These are phyloP conservation scores for Conringia planisiliqua DNA, from an alignment of 345 rosid genomes.

Conservation along the genomic window DNA sequence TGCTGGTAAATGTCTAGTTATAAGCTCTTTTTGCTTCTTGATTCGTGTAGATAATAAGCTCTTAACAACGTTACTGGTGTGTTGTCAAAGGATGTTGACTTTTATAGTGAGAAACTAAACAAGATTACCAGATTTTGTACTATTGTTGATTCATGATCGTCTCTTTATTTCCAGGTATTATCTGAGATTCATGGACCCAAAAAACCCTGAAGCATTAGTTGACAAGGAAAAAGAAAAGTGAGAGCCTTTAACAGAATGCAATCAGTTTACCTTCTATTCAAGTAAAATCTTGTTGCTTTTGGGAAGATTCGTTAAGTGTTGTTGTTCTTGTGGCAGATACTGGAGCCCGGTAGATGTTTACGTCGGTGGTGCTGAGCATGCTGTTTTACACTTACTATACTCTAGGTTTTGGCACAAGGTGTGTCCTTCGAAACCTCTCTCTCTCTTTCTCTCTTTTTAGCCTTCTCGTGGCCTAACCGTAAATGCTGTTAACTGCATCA, in stretches of 20 bases:
- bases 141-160: constrained; percentile 4
- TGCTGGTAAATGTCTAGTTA: constrained; percentile 59
- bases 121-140: neutral
- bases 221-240: constrained; percentile 78
- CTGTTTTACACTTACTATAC: constrained; percentile 90
- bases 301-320: neutral
- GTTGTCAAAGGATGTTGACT: neutral
- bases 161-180: constrained; percentile 66
- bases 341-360: constrained; percentile 97
- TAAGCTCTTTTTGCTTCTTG: neutral
- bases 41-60: constrained; percentile 1
- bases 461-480: neutral
- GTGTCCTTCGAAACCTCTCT: neutral
- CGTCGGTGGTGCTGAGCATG: constrained; percentile 98
- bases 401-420: constrained; percentile 99
- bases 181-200: constrained; percentile 93
- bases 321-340: constrained; percentile 46
- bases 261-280: neutral
- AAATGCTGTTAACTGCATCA: constrained; percentile 18
- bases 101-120: neutral
- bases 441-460: neutral
- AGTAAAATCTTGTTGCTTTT: neutral
- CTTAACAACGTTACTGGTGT: neutral
- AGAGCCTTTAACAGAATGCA: constrained; percentile 25
- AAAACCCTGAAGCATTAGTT: constrained; percentile 66